Evolutionary conservation across 345 rosid genomes (phyloP).

Genomic region (Eucalyptus pauciflora): DNA sequence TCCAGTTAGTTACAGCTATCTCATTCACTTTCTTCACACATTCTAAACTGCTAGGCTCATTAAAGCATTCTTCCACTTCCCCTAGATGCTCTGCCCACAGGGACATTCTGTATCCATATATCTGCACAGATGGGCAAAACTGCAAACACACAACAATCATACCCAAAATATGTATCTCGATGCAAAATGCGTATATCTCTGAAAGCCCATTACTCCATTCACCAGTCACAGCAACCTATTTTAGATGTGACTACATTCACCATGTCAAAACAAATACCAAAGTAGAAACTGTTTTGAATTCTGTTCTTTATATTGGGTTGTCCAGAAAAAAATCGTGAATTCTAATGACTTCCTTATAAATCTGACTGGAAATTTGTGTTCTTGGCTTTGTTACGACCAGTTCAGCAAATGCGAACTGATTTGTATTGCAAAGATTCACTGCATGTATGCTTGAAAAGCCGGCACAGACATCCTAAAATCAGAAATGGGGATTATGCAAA

Average conservation of each 20-base stretch:
- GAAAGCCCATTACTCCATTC: neutral
- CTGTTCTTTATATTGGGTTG: neutral
- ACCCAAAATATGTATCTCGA: neutral
- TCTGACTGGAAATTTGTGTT: neutral
- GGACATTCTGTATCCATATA: conserved; percentile 84
- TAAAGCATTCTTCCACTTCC: conserved; percentile 11
- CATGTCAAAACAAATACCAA: neutral
- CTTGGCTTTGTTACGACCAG: neutral
- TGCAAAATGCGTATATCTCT: neutral
- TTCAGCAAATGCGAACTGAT: neutral
- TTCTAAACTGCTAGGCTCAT: conserved; percentile 40
- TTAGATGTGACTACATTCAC: neutral
- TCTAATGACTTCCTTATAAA: neutral
- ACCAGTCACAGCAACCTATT: neutral
- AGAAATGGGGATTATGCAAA: neutral
- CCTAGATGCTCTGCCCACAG: conserved; percentile 90
- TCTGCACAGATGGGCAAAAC: conserved; percentile 17
- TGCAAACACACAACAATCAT: neutral
- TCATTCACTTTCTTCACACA: conserved; percentile 52
- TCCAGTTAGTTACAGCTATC: conserved; percentile 65
- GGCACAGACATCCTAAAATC: neutral
- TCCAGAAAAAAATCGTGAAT: neutral
- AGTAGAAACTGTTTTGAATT: neutral
- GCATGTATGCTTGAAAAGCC: neutral
- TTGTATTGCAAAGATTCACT: neutral